Evolutionary conservation across 495 filamentous ascomycete genomes (phyloP).

Genomic region (Aspergillus campestris): DNA sequence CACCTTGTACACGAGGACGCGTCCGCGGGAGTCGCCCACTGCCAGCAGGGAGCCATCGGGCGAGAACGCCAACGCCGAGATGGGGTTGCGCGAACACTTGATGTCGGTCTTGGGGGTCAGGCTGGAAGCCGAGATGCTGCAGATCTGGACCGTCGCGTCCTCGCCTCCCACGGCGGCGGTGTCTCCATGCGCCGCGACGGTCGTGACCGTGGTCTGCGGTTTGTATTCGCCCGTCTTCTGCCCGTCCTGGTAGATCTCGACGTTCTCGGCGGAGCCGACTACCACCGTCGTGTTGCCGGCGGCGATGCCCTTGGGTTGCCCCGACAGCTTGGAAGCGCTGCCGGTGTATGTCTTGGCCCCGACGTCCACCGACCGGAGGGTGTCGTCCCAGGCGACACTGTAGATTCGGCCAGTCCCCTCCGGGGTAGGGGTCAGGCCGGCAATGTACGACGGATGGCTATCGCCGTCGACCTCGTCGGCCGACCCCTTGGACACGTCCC

Average conservation of each 20-base stretch:
- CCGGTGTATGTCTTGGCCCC: conserved; percentile 51
- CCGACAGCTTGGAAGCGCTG: conserved; percentile 40
- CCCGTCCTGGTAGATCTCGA: conserved; percentile 57
- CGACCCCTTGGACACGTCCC: conserved; percentile 62
- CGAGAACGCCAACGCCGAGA: conserved; percentile 66
- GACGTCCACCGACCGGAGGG: conserved; percentile 66
- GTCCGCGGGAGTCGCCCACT: conserved; percentile 74
- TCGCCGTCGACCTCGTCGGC: conserved; percentile 67
- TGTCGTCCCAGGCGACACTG: conserved; percentile 94
- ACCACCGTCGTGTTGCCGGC: conserved; percentile 40
- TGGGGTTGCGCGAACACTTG: conserved; percentile 31
- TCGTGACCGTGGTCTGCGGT: conserved; percentile 57
- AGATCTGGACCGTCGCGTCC: conserved; percentile 63
- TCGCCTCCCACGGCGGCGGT: conserved; percentile 70
- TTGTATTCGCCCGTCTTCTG: conserved; percentile 50
- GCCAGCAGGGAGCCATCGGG: conserved; percentile 63
- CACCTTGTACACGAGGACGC: conserved; percentile 66
- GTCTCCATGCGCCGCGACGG: conserved; percentile 57
- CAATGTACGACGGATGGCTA: conserved; percentile 71
- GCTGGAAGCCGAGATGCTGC: conserved; percentile 44
- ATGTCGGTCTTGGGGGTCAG: conserved; percentile 37
- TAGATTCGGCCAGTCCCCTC: conserved; percentile 54
- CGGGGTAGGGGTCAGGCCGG: conserved; percentile 56
- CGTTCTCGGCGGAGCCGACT: conserved; percentile 55
- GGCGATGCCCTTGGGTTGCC: conserved; percentile 54